A percentile compares a stretch with the other conserved stretches of the same genome.
phyloP scores from a whole-genome alignment of 306 rosid genomes.

The Malus fusca region DNA sequence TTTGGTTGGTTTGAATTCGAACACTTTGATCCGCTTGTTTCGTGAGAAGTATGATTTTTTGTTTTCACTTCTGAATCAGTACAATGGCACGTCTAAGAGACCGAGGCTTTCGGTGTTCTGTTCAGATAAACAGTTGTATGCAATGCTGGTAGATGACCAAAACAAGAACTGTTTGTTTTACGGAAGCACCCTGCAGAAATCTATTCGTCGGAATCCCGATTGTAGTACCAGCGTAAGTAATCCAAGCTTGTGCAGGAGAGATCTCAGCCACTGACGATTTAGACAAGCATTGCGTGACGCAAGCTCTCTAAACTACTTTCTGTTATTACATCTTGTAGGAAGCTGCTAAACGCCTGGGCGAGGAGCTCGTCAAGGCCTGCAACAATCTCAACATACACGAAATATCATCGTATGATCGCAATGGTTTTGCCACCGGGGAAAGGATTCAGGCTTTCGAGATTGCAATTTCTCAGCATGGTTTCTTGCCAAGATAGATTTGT shows the following conservation, averaged over 20 bases:
- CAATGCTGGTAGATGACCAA: constrained; percentile 84
- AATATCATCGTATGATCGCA: constrained; percentile 69
- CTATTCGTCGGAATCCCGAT: constrained; percentile 37
- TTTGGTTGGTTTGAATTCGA: too few species aligned
- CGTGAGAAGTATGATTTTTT: not conserved
- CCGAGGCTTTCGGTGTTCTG: constrained; percentile 95
- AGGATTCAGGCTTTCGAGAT: constrained; percentile 66
- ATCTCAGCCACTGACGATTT: not conserved
- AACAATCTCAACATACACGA: constrained; percentile 53
- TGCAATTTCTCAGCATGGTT: constrained; percentile 56
- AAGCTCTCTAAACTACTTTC: not conserved
- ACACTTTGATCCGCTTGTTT: too few species aligned
- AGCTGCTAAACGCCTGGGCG: constrained; percentile 75
- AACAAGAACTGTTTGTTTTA: constrained; percentile 76
- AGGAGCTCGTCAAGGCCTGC: constrained; percentile 66
- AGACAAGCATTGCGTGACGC: not conserved
- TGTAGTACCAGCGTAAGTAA: constrained; percentile 51
- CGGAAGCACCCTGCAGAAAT: constrained; percentile 77
- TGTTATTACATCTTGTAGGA: constrained; percentile 22
- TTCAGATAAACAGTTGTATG: constrained; percentile 77
- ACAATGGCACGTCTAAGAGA: constrained; percentile 55
- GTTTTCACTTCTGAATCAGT: constrained; percentile 30
- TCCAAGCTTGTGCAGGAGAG: not conserved
- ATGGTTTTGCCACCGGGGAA: constrained; percentile 57
- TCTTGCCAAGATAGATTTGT: constrained; percentile 47